Conservation (phyloP, 176 grass and related monocot species). For the Oryza glumipatula region DNA sequence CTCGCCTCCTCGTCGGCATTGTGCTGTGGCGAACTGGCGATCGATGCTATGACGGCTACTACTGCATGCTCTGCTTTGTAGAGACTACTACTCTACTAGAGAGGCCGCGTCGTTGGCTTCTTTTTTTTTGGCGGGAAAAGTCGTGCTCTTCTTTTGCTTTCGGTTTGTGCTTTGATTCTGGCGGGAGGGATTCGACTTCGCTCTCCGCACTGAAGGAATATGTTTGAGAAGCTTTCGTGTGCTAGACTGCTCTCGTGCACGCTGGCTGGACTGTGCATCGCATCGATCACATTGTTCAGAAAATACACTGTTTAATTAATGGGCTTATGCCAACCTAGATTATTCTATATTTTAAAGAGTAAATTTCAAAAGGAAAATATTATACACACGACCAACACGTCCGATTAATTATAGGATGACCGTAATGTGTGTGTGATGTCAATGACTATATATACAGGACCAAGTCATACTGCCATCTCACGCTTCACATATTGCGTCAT, state of each 20-base stretch:
- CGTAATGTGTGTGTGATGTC: no score
- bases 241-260: background rate
- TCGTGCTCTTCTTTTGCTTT: constrained; percentile 44
- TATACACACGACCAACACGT: no score
- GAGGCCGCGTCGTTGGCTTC: constrained; percentile 20
- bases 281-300: no score
- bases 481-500: no score
- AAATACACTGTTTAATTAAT: no score
- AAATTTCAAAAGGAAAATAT: no score
- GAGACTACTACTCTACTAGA: background rate
- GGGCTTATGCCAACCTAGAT: no score
- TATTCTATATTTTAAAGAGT: no score
- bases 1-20: background rate
- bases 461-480: no score
- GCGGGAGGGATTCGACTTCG: constrained; percentile 31
- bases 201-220: constrained; percentile 40
- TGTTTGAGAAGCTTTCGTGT: constrained; percentile 19
- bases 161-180: constrained; percentile 22
- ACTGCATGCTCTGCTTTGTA: constrained; percentile 30
- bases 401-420: no score
- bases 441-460: no score
- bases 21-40: background rate
- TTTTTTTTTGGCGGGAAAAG: constrained; percentile 61
- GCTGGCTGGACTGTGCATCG: background rate
- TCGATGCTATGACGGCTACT: background rate